phyloP scores from a whole-genome alignment of 2,329 filamentous ascomycete genomes.

The Huntiella decipiens region DNA sequence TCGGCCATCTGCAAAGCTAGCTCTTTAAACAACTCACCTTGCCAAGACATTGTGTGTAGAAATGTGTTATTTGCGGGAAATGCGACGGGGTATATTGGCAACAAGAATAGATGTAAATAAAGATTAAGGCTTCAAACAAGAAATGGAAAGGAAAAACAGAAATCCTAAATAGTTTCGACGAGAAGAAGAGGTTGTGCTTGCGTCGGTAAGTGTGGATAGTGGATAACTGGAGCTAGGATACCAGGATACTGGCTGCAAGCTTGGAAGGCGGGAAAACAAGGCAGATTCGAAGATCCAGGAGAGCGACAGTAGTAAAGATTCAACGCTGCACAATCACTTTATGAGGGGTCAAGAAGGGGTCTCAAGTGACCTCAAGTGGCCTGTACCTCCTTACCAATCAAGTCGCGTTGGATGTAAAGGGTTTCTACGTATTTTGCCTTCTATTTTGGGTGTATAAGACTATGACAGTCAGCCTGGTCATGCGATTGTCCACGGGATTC shows the following conservation, averaged over 20 bases:
- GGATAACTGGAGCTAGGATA: neutral
- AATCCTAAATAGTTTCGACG: neutral
- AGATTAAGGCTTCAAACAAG: conserved; percentile 3
- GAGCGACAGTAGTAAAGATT: neutral
- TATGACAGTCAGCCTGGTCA: no score
- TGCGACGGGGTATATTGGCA: conserved; percentile 1
- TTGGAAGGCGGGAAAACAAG: conserved; percentile 3
- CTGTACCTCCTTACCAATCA: no score
- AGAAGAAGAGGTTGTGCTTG: conserved; percentile 5
- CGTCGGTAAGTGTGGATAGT: neutral
- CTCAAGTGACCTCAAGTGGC: no score
- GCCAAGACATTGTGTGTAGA: conserved; percentile 43
- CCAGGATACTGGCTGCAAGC: conserved; percentile 2
- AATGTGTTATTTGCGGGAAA: conserved; percentile 9
- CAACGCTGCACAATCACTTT: no score
- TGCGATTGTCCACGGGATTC: no score
- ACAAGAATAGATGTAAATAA: neutral
- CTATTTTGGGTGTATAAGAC: no score
- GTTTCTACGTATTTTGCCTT: no score
- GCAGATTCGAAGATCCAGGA: conserved; percentile 2
- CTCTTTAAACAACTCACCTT: conserved; percentile 31
- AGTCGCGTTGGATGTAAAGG: no score
- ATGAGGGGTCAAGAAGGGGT: no score
- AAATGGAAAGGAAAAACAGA: conserved; percentile 1
- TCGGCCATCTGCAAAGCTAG: neutral